Base-by-base conservation (phyloP, 2,329 filamentous ascomycete genomes). In the Talaromyces marneffei region DNA sequence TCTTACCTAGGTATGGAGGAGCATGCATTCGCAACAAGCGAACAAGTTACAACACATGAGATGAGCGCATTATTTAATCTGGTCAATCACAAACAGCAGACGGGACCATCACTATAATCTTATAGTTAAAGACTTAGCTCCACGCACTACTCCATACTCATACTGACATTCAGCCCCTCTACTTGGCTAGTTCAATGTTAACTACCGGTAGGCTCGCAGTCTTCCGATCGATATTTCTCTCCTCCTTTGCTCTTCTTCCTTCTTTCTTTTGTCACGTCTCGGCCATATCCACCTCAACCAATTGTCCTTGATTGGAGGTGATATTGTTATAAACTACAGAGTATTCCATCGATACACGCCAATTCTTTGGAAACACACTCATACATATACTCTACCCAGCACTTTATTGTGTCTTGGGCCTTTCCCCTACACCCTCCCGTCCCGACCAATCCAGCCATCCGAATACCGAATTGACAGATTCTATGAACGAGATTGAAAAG, bases 381-480 rank as follows among this genome's bases (percentile, higher is more conserved):
- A n/a, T 31, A 50, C 31, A 50, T 50, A 52, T 14, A 52, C 18
- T 35, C 54, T 18, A 9, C 33, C 48, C 37, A 59, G 60, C 60
- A 56, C 60, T 50, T 59, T 10, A 29, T 46, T 59, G 60, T 62
- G 60, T 48, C 35, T 44, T 57, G 44, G 60, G 37, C 48, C 31
- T 25, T 39, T 50, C 27, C 48, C 46, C 48, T 52, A 46, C 40
- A 16, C 9, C 16, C 20, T 23, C 29, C 29, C 33, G 50, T 23
- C 29, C 50, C 29, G 33, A 56, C 7, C 31, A 18, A 39, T 25
- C 46, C 16, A 40, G 16, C 39, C 33, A 16, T n/a, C 42, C 25
- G 14, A 20, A 8, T 23, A 29, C 27, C 57, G 37, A 40, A 31
- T 50, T 31, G 46, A 18, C 25, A 18, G 16, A n/a, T n/a, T n/a